phyloP scores from a whole-genome alignment of 2,329 filamentous ascomycete genomes.

The Xenosphaeropsis pyriputrescens region DNA sequence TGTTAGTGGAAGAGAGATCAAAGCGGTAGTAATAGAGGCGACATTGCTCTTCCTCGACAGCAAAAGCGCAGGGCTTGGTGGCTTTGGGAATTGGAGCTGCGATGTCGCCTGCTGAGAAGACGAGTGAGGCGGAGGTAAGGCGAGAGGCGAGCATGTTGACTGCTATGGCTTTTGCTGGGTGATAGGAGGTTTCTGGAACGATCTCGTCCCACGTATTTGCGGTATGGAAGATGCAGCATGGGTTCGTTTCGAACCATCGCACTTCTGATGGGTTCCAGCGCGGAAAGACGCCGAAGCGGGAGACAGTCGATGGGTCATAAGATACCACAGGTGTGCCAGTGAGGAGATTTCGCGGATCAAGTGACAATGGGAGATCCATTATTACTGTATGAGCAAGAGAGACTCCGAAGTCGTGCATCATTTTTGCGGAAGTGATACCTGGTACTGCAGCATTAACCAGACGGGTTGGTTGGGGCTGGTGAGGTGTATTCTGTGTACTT shows the following conservation, averaged over 20 bases:
- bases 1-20: constrained; percentile 20
- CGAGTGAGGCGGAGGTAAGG: constrained; percentile 46
- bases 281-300: constrained; percentile 55
- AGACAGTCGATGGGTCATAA: constrained; percentile 39
- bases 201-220: constrained; percentile 54
- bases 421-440: constrained; percentile 47
- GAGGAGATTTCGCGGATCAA: constrained; percentile 46
- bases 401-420: constrained; percentile 68
- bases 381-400: constrained; percentile 48
- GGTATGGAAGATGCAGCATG: constrained; percentile 59
- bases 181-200: constrained; percentile 7
- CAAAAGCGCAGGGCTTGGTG: constrained; percentile 5
- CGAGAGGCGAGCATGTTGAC: constrained; percentile 54
- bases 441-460: constrained; percentile 39
- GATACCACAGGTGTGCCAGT: constrained; percentile 39
- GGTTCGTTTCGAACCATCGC: constrained; percentile 52
- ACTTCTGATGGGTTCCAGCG: constrained; percentile 39
- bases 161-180: constrained; percentile 18
- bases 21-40: constrained; percentile 58
- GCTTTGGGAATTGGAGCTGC: constrained; percentile 30
- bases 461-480: constrained; percentile 9
- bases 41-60: constrained; percentile 46
- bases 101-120: constrained; percentile 52
- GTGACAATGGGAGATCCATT: constrained; percentile 51
- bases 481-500: constrained; percentile 16